phyloP scores from a whole-genome alignment of 2,329 filamentous ascomycete species.

The Colletotrichum liriopes region DNA sequence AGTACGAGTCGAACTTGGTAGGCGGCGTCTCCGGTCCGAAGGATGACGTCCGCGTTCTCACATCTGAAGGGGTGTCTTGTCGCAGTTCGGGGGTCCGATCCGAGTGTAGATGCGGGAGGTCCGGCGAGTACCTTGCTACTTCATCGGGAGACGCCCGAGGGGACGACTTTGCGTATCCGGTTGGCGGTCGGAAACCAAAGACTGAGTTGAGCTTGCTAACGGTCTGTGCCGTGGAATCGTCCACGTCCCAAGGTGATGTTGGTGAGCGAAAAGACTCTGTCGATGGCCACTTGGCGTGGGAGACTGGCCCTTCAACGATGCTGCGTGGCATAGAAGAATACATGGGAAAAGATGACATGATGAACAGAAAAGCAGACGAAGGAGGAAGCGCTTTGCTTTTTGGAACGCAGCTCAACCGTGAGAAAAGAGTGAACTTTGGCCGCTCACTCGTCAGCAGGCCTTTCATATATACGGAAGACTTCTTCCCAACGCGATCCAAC shows the following conservation, averaged over 20 bases:
- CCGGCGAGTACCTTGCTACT: constrained; percentile 27
- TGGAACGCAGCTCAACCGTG: constrained; percentile 25
- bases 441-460: constrained; percentile 22
- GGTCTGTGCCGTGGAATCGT: constrained; percentile 38
- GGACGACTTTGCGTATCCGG: constrained; percentile 17
- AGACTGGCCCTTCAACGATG: constrained; percentile 34
- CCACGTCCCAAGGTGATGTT: constrained; percentile 29
- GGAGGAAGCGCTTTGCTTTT: constrained; percentile 30
- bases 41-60: constrained; percentile 33
- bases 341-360: constrained; percentile 31
- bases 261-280: constrained; percentile 18
- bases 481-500: constrained; percentile 13
- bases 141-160: constrained; percentile 21
- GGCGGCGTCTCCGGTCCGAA: constrained; percentile 39
- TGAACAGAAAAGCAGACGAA: constrained; percentile 30
- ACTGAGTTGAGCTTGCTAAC: constrained; percentile 37
- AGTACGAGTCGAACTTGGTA: constrained; percentile 30
- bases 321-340: constrained; percentile 35
- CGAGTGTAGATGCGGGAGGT: constrained; percentile 12
- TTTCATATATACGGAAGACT: constrained; percentile 35
- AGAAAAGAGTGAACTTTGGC: constrained; percentile 32
- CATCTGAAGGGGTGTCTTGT: constrained; percentile 37
- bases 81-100: constrained; percentile 36
- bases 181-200: constrained; percentile 34
- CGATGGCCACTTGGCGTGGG: constrained; percentile 39